Evolutionary conservation across 306 rosid species (phyloP), one percentile per base, ranked within the genome.

Genomic region (Cucumis hystrix): DNA sequence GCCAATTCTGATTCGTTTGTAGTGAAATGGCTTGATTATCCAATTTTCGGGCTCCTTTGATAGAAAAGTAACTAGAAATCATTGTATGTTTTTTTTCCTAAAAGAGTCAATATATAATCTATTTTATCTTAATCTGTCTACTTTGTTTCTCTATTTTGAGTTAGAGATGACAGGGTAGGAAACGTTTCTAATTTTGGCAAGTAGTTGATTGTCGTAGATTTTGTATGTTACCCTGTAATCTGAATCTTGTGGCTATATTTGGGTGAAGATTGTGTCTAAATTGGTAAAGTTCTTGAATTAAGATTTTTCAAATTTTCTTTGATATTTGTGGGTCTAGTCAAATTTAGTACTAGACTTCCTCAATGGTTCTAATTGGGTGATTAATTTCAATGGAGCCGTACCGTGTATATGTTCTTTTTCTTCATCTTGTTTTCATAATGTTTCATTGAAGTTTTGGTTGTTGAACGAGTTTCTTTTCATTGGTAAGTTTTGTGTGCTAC

Each of bases 271-370:
- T 13, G 39, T 43, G 37, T 69, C 75, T 70, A 70, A 70, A 70
- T 70, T 70, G n/a, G 75, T 43, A 23, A 45, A 6, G 75, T 47
- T 70, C 75, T 70, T 70, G 45, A 70, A 43, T 70, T 45, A 58
- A 45, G 75, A 70, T 45, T 45, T 70, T 70, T 12, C 23, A 2
- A 6, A 43, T 45, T 14, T 15, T 18, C 39, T 70, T 17, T 23
- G 75, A 70, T 70, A 12, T 45, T 21, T 70, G n/a, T 6, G 75
- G 57, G 39, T 45, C 12, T 45, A 70, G 75, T 70, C 75, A 70
- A 70, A 70, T 70, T 70, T 70, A 70, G 75, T 70, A 49, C 75
- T 45, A 45, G 1, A 21, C 17, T 45, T 70, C 40, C 7, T 45
- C 40, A 25, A 70, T 70, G 75, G 75, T 45, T 70, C 58, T 70